Percentiles rank a stretch among this genome's conserved stretches.
These are phyloP conservation scores for Aspergillus tamarii DNA, from an alignment of 2,329 filamentous ascomycete genomes.

Conservation along the genomic window DNA sequence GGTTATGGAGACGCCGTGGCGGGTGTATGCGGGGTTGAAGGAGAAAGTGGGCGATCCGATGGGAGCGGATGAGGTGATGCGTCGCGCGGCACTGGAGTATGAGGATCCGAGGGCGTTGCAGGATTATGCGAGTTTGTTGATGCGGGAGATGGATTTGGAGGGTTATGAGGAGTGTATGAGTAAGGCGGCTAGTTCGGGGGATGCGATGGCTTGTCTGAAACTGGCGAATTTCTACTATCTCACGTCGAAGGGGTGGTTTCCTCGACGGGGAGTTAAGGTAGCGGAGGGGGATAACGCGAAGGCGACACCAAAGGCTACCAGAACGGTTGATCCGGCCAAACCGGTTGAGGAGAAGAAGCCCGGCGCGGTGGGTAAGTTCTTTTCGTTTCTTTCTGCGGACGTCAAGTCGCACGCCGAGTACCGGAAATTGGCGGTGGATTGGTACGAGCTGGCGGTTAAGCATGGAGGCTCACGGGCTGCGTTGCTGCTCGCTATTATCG, in stretches of 20 bases:
- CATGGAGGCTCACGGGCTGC: slow-evolving; percentile 26
- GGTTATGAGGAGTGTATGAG: slow-evolving; percentile 40
- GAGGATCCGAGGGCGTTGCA: slow-evolving; percentile 34
- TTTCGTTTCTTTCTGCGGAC: slow-evolving; percentile 21
- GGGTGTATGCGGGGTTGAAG: slow-evolving; percentile 29
- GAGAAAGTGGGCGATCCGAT: slow-evolving; percentile 17
- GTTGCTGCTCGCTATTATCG: slow-evolving; percentile 33
- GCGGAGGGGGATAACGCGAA: not conserved
- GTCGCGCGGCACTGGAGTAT: slow-evolving; percentile 33
- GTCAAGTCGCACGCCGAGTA: slow-evolving; percentile 28
- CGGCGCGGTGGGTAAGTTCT: not conserved
- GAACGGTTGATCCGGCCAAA: not conserved
- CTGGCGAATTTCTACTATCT: slow-evolving; percentile 43
- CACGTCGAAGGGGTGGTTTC: slow-evolving; percentile 30
- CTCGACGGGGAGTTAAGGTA: slow-evolving; percentile 22
- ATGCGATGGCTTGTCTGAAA: slow-evolving; percentile 34
- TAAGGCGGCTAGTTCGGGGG: slow-evolving; percentile 34
- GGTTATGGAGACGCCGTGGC: slow-evolving; percentile 28
- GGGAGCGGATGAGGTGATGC: slow-evolving; percentile 25
- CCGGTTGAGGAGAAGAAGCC: not conserved
- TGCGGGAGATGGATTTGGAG: slow-evolving; percentile 29
- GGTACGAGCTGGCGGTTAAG: slow-evolving; percentile 36
- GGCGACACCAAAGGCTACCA: not conserved
- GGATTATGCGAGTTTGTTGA: slow-evolving; percentile 28
- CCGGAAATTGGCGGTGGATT: slow-evolving; percentile 34